Evolutionary conservation across 768 basidiomycete species (phyloP), one percentile per base, ranked within the genome.

Genomic region (Suillus bovinus): DNA sequence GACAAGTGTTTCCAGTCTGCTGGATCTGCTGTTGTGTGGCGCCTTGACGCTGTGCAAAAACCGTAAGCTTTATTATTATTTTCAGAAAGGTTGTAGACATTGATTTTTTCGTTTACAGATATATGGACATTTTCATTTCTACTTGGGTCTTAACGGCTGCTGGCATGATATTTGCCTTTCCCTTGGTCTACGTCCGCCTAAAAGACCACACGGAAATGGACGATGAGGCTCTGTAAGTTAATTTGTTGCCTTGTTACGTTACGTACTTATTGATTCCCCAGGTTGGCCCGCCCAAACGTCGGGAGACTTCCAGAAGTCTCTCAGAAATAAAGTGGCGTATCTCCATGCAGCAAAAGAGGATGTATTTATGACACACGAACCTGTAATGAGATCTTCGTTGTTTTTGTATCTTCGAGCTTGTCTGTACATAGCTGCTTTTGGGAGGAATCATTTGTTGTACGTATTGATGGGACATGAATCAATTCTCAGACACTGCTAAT

Each of bases 1-100:
- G 86, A 89, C 66, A 89, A 90, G 69, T 88, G 87, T 7, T 78
- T 90, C 47, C 88, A 91, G 68, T 88, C 86, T 17, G 87, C 87
- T 6, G 88, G 86, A 58, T 88, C 82, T 22, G 89, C 86, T 6
- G 87, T 41, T 36, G 72, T 83, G 17, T 90, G 87, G 87, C 79
- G 86, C 50, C 84, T 82, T 9, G 89, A 91, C 73, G 87, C 80
- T 1, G 77, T 83, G 16, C 77, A 79, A 61, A 70, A 79, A n/a
- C 87, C 88, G 85, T 89, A 67, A 71, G 86, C 4, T 17, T 36
- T 17, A 3, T 34, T n/a, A n/a, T n/a, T 4, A 4, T 33, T n/a
- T 52, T 61, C 22, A 10, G 14, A 22, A 10, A 54, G 14, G 34
- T 24, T 24, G 36, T 78, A 61, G 31, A 61, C n/a, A 16, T 59